Conservation (phyloP, 78 protist genomes). For the Trichosphaerium sp. region DNA sequence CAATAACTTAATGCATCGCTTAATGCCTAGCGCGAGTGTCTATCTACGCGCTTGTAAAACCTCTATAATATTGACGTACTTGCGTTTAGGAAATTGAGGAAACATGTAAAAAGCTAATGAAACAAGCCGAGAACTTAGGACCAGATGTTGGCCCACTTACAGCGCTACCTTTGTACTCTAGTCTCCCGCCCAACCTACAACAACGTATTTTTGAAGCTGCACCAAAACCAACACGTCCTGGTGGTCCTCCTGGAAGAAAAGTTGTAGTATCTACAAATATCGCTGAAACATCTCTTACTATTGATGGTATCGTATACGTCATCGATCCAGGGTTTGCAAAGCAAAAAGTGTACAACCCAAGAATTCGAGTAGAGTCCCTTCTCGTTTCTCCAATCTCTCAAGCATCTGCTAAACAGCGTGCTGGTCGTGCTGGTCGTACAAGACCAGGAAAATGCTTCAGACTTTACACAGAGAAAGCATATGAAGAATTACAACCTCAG, state of each 20-base stretch:
- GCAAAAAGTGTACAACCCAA: conserved; percentile 97
- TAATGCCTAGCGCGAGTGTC: background rate
- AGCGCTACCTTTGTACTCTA: conserved; percentile 85
- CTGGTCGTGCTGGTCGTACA: conserved; percentile 99
- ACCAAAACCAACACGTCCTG: conserved; percentile 22
- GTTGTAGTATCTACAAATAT: conserved; percentile 96
- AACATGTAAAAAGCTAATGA: conserved; percentile 38
- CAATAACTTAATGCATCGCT: background rate
- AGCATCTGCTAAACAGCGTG: conserved; percentile 97
- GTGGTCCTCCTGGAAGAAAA: conserved; percentile 69
- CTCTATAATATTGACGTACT: background rate
- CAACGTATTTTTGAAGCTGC: conserved; percentile 67
- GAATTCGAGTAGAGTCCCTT: conserved; percentile 94
- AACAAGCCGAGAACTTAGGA: too few relatives aligned
- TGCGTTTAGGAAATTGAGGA: conserved; percentile 80
- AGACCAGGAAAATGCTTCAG: conserved; percentile 91
- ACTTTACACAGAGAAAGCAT: conserved; percentile 73
- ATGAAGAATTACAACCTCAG: conserved; percentile 69
- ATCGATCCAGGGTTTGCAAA: conserved; percentile 98
- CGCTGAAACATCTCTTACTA: conserved; percentile 99
- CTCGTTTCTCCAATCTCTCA: conserved; percentile 92
- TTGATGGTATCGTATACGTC: conserved; percentile 99
- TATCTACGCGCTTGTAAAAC: background rate
- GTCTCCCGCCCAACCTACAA: conserved; percentile 91
- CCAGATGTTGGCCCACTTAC: conserved; percentile 5